Conservation (phyloP, 352 stramenopile species). For the Phytophthora megakarya region DNA sequence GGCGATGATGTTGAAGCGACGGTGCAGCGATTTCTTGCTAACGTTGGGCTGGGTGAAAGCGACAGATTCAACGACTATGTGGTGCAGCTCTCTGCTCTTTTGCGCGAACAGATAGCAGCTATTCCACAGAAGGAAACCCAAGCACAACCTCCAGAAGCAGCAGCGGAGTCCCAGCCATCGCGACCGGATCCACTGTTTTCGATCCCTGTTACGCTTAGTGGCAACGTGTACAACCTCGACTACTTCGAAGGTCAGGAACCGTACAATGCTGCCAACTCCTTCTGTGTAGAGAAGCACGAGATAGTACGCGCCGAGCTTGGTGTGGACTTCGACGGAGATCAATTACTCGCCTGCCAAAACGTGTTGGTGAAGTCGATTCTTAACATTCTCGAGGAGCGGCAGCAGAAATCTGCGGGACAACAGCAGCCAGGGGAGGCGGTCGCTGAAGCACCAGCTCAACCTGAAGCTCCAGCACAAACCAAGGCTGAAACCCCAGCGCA, state of each 20-base stretch:
- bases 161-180: conserved; percentile 22
- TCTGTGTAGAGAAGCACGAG: conserved; percentile 78
- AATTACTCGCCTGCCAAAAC: conserved; percentile 67
- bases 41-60: conserved; percentile 51
- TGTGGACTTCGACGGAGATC: conserved; percentile 57
- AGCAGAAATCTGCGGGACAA: conserved; percentile 23
- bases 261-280: conserved; percentile 57
- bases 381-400: conserved; percentile 34
- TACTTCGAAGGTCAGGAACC: conserved; percentile 73
- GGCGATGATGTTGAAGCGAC: conserved; percentile 72
- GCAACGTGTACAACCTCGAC: conserved; percentile 60
- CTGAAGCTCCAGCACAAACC: conserved; percentile 10
- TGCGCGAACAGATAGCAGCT: conserved; percentile 41
- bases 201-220: conserved; percentile 65
- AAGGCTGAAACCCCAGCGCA: conserved; percentile 6
- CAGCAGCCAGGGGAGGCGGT: conserved; percentile 19
- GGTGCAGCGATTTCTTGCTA: conserved; percentile 64
- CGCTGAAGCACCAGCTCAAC: conserved; percentile 10
- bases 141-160: not conserved
- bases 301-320: conserved; percentile 54
- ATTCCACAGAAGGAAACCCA: conserved; percentile 20
- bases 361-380: conserved; percentile 51
- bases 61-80: conserved; percentile 50
- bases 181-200: conserved; percentile 45
- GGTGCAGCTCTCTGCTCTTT: conserved; percentile 42